Evolutionary conservation across 371 early-diverging fungal genomes (phyloP).

Genomic region (Gilbertella persicaria): DNA sequence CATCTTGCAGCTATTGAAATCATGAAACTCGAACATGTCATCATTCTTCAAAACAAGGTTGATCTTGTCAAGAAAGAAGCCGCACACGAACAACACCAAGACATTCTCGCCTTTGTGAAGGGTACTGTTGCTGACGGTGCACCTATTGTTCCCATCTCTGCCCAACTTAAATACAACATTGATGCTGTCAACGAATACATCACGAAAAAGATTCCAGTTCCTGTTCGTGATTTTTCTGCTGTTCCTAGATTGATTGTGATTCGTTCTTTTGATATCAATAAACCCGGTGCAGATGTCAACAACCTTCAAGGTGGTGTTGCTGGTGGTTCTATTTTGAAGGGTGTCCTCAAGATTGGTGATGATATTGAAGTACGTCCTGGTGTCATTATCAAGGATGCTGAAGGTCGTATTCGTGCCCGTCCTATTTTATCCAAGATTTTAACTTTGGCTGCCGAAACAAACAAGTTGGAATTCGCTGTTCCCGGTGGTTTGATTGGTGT

Average conservation of each 20-base stretch:
- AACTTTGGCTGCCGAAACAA: slow-evolving; percentile 93
- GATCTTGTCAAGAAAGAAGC: slow-evolving; percentile 97
- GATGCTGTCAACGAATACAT: slow-evolving; percentile 99
- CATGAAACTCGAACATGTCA: slow-evolving; percentile 98
- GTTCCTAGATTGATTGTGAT: slow-evolving; percentile 98
- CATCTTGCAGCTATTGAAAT: slow-evolving; percentile 99
- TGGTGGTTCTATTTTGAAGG: slow-evolving; percentile 98
- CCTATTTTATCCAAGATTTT: slow-evolving; percentile 96
- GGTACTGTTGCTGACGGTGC: slow-evolving; percentile 96
- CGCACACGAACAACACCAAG: slow-evolving; percentile 94
- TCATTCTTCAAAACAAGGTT: slow-evolving; percentile 99
- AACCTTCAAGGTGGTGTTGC: slow-evolving; percentile 99
- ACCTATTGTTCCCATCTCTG: slow-evolving; percentile 99
- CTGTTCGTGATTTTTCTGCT: slow-evolving; percentile 92
- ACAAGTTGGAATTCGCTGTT: slow-evolving; percentile 96
- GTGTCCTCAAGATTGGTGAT: slow-evolving; percentile 96
- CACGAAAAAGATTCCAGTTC: slow-evolving; percentile 97
- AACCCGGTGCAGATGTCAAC: slow-evolving; percentile 98
- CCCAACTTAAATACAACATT: slow-evolving; percentile 99
- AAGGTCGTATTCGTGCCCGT: slow-evolving; percentile 86
- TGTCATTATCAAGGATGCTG: slow-evolving; percentile 90
- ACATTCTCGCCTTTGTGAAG: slow-evolving; percentile 95
- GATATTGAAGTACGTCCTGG: slow-evolving; percentile 99
- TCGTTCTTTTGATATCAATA: slow-evolving; percentile 99
- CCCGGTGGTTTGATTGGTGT: slow-evolving; percentile 99